Base-by-base conservation (phyloP, 2,329 filamentous ascomycete genomes). In the Teratosphaeriaceae sp. region DNA sequence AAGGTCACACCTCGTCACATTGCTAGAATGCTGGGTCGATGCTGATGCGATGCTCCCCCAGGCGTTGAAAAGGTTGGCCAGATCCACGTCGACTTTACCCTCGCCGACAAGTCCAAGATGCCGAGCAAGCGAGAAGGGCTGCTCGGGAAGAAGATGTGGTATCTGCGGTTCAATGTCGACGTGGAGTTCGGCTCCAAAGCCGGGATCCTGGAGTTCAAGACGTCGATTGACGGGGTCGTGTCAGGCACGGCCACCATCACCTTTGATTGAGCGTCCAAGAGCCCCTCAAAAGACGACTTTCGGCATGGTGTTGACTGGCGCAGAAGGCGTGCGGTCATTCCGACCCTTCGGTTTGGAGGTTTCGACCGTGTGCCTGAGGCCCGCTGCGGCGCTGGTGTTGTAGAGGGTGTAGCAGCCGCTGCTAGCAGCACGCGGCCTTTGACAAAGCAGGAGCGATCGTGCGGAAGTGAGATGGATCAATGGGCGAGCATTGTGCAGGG, bases 251-350 rank as follows among this genome's bases (percentile, higher is more conserved):
- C 35, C 8, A 22, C 20, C 6, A 38, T 38, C 20, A 8, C 18
- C 8, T 38, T 38, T 16, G 35, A 38, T 9, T 38, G 24, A 27
- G 24, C n/a, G n/a, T n/a, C n/a, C n/a, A n/a, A n/a, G n/a, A n/a
- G n/a, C n/a, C n/a, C n/a, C n/a, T n/a, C n/a, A n/a, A n/a, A n/a
- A n/a, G n/a, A n/a, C n/a, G n/a, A n/a, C n/a, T n/a, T n/a, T n/a
- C n/a, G n/a, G n/a, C n/a, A n/a, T n/a, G n/a, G n/a, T n/a, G n/a
- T n/a, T n/a, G n/a, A n/a, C n/a, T n/a, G n/a, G n/a, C n/a, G n/a
- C n/a, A n/a, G n/a, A n/a, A n/a, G n/a, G n/a, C n/a, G n/a, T n/a
- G n/a, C n/a, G n/a, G n/a, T n/a, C n/a, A n/a, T n/a, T n/a, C n/a
- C n/a, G n/a, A n/a, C n/a, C n/a, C n/a, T n/a, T n/a, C n/a, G n/a